phyloP scores from a whole-genome alignment of 2,329 filamentous ascomycete genomes.

The Botrytis fragariae region DNA sequence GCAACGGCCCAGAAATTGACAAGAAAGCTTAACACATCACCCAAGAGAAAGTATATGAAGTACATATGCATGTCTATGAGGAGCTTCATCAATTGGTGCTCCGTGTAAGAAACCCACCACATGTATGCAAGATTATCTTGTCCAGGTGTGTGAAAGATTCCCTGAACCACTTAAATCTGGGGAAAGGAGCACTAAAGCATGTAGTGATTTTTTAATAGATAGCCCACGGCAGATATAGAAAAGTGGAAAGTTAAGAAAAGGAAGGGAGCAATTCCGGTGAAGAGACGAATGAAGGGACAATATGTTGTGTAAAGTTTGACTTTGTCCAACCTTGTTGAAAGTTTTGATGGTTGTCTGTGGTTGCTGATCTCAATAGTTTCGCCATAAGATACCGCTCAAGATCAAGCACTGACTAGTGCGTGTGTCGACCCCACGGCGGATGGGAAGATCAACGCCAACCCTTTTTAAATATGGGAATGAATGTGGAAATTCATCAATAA shows the following conservation, averaged over 20 bases:
- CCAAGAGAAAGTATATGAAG: not conserved
- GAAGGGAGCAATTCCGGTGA: not conserved
- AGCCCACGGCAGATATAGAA: not conserved
- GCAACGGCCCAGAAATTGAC: not conserved
- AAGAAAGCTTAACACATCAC: not conserved
- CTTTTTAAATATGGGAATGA: not conserved
- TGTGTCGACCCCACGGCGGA: not conserved
- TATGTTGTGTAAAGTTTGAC: slow-evolving; percentile 2
- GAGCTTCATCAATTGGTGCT: not conserved
- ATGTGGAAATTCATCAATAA: not conserved
- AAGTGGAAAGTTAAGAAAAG: not conserved
- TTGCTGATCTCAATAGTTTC: not conserved
- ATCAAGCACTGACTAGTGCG: not conserved
- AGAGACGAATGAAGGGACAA: not conserved
- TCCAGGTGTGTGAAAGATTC: not conserved
- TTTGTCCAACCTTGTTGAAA: not conserved
- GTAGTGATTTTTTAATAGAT: not conserved
- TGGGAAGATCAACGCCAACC: not conserved
- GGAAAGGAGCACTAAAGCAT: not conserved
- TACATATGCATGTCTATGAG: not conserved
- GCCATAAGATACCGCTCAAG: not conserved
- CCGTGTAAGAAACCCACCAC: not conserved
- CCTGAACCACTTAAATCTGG: slow-evolving; percentile 10
- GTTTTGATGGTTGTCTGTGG: not conserved
- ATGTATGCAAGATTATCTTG: slow-evolving; percentile 14